Evolutionary conservation across 306 rosid genomes (phyloP), one percentile per base, ranked within the genome.

Genomic region (Gastrolobium bilobum): DNA sequence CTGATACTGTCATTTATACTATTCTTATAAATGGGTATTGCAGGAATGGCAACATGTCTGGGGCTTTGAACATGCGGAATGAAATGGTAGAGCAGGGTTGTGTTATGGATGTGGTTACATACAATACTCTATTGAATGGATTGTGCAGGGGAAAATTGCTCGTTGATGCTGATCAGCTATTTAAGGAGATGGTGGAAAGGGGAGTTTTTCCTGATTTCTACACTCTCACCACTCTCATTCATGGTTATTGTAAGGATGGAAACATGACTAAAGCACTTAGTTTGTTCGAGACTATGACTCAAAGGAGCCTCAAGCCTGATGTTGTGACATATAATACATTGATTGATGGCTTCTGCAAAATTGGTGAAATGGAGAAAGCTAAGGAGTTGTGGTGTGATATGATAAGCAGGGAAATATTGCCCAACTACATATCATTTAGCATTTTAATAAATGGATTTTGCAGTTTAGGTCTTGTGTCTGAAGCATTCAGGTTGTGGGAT

Each of bases 331-430:
- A 90, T 84, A 92, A 95, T 68, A 90, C 96, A 0, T 78, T 95
- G 86, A 85, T 95, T 78, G 97, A 90, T 52, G 98, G 99, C 46
- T 95, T 92, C 71, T 95, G 97, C 85, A 95, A 90, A 87, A 81
- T 81, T 29, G 94, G 98, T 69, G 99, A 86, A 72, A 85, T 91
- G 91, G 91, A 88, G 73, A 90, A 79, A 73, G 94, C 97, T 10
- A 83, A 83, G 88, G 96, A 89, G 76, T 73, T 91, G 82, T 92
- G 97, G 94, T 68, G 5, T 83, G 94, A 88, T 83, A 92, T 92
- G 98, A 76, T 73, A 67, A 65, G 84, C 7, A 82, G 91, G 84
- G 71, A 72, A 11, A 87, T 91, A 57, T 47, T 64, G 14, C 98
- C 96, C 47, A 91, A 78, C 83, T 84, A 86, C 80, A 83, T 91